Percentiles rank a stretch among this genome's conserved stretches.
Conservation (phyloP, 495 filamentous ascomycete genomes). For the Polyplosphaeria fusca region DNA sequence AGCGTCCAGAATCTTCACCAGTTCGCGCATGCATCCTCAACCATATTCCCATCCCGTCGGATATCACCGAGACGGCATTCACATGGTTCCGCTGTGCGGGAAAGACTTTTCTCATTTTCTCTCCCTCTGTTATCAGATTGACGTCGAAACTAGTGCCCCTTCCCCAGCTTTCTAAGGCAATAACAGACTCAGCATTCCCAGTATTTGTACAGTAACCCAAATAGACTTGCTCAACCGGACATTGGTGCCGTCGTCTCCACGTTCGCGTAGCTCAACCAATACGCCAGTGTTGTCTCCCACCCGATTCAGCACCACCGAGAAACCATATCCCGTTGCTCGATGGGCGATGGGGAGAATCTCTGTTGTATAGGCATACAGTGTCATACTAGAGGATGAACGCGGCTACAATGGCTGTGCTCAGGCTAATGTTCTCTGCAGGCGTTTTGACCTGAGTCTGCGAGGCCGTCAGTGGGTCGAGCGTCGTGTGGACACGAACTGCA, state of each 20-base stretch:
- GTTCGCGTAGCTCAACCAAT: conserved; percentile 44
- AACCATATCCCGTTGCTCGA: conserved; percentile 45
- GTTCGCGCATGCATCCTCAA: no score
- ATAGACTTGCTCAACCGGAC: conserved; percentile 43
- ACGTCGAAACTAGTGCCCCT: conserved; percentile 25
- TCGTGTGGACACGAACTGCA: conserved; percentile 45
- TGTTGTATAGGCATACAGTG: conserved; percentile 49
- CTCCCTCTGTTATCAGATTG: no score
- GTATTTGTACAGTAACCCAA: no score
- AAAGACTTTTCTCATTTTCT: no score
- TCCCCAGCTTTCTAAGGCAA: conserved; percentile 41
- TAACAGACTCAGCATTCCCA: conserved; percentile 41
- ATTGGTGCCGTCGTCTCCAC: conserved; percentile 41
- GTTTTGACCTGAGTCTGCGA: conserved; percentile 45
- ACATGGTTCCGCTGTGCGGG: no score
- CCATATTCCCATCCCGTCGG: no score
- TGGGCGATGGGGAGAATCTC: conserved; percentile 47
- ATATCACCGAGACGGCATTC: no score
- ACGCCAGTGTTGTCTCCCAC: conserved; percentile 44
- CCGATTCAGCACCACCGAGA: conserved; percentile 45
- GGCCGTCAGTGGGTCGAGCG: neutral
- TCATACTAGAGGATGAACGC: conserved; percentile 50
- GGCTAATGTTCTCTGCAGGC: conserved; percentile 44
- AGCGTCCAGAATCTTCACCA: no score
- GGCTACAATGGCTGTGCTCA: conserved; percentile 45